Evolutionary conservation across 805 yeast species (phyloP).

Genomic region (Lachancea quebecensis): DNA sequence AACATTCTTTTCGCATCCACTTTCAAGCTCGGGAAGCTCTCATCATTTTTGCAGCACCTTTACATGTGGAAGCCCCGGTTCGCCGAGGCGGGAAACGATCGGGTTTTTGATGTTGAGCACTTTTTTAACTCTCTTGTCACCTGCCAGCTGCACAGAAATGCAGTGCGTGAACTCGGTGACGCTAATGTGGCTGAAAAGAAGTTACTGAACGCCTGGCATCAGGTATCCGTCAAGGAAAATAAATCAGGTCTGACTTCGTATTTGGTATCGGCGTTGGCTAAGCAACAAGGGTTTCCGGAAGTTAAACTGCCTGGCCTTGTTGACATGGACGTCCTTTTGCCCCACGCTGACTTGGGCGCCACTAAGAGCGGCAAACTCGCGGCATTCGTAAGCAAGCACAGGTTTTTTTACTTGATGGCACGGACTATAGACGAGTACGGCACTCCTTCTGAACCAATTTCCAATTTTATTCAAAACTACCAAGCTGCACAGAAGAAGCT

Average conservation of each 20-base stretch:
- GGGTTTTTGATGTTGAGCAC: constrained; percentile 23
- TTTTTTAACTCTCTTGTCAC: constrained; percentile 25
- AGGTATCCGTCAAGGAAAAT: constrained; percentile 13
- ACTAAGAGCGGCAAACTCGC: constrained; percentile 10
- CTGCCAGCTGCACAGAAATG: constrained; percentile 26
- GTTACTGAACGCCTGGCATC: constrained; percentile 19
- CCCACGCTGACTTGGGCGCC: constrained; percentile 6
- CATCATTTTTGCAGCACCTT: constrained; percentile 17
- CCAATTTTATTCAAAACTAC: constrained; percentile 12
- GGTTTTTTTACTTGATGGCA: constrained; percentile 19
- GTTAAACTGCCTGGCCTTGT: constrained; percentile 11
- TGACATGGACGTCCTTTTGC: constrained; percentile 8
- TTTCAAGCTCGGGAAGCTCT: constrained; percentile 20
- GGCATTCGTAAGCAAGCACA: constrained; percentile 12
- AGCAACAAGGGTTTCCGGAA: constrained; percentile 12
- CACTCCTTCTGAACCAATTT: constrained; percentile 5
- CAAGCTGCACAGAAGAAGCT: constrained; percentile 7
- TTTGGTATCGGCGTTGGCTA: constrained; percentile 15
- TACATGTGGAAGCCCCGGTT: constrained; percentile 16
- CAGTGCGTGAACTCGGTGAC: constrained; percentile 12
- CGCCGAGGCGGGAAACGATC: constrained; percentile 14
- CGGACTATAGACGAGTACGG: constrained; percentile 18
- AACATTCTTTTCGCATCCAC: constrained; percentile 22
- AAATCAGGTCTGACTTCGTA: constrained; percentile 21
- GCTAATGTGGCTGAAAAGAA: constrained; percentile 16